Base-by-base conservation (phyloP, 225 moss, liverwort and hornwort species). In the Straminergon stramineum region DNA sequence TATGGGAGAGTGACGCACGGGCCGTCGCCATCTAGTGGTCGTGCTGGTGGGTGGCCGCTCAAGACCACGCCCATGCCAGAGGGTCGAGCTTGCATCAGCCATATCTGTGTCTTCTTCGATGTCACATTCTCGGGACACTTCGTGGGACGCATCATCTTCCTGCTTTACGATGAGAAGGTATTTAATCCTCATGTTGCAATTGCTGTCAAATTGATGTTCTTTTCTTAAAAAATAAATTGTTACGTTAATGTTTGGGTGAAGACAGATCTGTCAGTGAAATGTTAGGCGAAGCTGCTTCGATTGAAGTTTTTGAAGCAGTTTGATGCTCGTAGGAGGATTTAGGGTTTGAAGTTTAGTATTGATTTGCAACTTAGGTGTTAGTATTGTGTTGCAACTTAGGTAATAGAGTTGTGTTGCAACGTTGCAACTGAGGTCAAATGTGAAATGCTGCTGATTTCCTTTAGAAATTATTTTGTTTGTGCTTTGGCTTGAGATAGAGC, bases 51-150 rank as follows among this genome's bases (percentile, higher is more conserved):
- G 41, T 93, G 89, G 87, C 69, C 61, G 75, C 82, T 22, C 10
- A 85, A 30, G 31, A 67, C 69, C 48, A 39, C 48, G 70, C n/a
- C 85, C 45, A 85, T 63, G 58, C 90, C 91, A 13, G 91, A 92
- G 89, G 93, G 88, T 16, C 91, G 94, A 56, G 94, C 88, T 56
- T 93, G 94, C 87, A 90, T 92, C 77, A 95, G 91, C 85, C 95
- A 93, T 76, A 88, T 95, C 62, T 96, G 96, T 83, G 94, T 94
- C 82, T 96, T 91, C 89, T 93, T 96, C 81, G 96, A 96, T 71
- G 75, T 96, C 87, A 94, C 94, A 41, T 94, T 95, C 89, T 85
- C 94, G 10, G 91, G 90, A 27, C 92, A 85, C 84, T 55, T 84
- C 85, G 94, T 71, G 32, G 95, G 95, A 35, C 95, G 95, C 76